These are phyloP conservation scores for Saprolegnia parasitica DNA, from an alignment of 352 stramenopile species.

Conservation along the genomic window DNA sequence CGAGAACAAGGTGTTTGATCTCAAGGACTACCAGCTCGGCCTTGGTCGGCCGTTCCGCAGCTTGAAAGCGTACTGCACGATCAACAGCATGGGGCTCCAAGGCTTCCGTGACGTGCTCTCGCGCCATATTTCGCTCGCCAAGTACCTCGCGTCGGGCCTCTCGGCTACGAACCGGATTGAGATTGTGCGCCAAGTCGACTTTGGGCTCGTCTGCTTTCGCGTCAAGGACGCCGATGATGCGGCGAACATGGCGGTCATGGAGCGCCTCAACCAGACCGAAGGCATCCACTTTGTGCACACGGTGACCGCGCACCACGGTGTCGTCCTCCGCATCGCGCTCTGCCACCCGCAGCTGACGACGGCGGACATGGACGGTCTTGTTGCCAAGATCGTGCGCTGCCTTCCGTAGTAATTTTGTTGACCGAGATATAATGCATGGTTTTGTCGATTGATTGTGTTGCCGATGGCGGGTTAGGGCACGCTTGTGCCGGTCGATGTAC, in stretches of 20 bases:
- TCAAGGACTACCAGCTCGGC: slow-evolving; percentile 74
- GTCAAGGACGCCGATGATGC: not conserved
- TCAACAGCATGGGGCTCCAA: slow-evolving; percentile 55
- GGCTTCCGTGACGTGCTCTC: slow-evolving; percentile 53
- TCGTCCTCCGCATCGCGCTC: slow-evolving; percentile 20
- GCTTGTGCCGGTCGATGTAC: too few relatives aligned
- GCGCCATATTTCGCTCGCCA: slow-evolving; percentile 43
- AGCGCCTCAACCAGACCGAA: slow-evolving; percentile 8
- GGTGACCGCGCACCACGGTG: slow-evolving; percentile 14
- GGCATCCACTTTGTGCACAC: slow-evolving; percentile 25
- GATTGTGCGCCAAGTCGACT: slow-evolving; percentile 26
- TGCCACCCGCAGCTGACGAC: slow-evolving; percentile 10
- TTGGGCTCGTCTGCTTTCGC: slow-evolving; percentile 26
- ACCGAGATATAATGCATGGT: too few relatives aligned
- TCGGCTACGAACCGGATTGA: not conserved
- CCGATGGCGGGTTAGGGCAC: too few relatives aligned
- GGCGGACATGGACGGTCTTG: slow-evolving; percentile 15
- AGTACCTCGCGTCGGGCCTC: slow-evolving; percentile 37
- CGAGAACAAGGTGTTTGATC: slow-evolving; percentile 40
- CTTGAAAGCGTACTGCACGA: slow-evolving; percentile 69
- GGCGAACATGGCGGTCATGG: slow-evolving; percentile 18
- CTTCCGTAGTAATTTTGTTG: slow-evolving; percentile 6
- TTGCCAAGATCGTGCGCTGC: slow-evolving; percentile 22
- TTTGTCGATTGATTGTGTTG: too few relatives aligned
- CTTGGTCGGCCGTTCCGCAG: slow-evolving; percentile 62